Conservation (phyloP, 2,329 filamentous ascomycete species). For the Aaosphaeria arxii region DNA sequence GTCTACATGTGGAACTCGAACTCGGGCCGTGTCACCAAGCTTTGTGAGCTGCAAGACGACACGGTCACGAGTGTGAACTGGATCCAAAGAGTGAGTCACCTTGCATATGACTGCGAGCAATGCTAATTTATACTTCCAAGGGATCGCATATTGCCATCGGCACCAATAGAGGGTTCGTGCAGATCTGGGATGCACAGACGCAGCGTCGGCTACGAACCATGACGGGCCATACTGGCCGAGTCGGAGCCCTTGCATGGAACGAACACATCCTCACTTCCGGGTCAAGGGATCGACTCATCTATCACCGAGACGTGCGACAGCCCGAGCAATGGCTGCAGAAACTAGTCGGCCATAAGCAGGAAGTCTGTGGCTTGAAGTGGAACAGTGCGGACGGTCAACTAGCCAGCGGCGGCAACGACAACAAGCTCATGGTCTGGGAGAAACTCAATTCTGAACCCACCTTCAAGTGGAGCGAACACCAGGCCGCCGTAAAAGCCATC, state of each 20-base stretch:
- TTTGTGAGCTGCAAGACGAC: constrained; percentile 90
- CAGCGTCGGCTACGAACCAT: constrained; percentile 85
- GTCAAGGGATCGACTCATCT: constrained; percentile 88
- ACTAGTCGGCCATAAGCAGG: constrained; percentile 92
- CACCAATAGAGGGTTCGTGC: constrained; percentile 88
- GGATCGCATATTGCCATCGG: constrained; percentile 95
- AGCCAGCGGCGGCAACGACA: constrained; percentile 95
- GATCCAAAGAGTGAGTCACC: constrained; percentile 77
- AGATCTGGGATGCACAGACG: constrained; percentile 95
- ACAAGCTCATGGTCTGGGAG: constrained; percentile 98
- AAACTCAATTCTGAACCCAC: constrained; percentile 88
- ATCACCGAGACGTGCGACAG: constrained; percentile 90
- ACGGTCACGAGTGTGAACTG: constrained; percentile 95
- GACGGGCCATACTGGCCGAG: constrained; percentile 91
- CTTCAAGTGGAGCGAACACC: constrained; percentile 93
- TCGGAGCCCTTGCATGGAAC: constrained; percentile 95
- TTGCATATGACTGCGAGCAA: not conserved
- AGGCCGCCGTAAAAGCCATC: constrained; percentile 94
- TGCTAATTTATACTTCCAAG: constrained; percentile 23
- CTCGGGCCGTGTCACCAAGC: constrained; percentile 84
- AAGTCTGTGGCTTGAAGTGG: constrained; percentile 96
- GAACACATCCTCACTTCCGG: constrained; percentile 96
- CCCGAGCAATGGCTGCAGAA: constrained; percentile 87
- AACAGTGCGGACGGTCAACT: constrained; percentile 94
- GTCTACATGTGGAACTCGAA: constrained; percentile 99